phyloP scores from a whole-genome alignment of 768 basidiomycete species.

The Cystobasidium onofrii region DNA sequence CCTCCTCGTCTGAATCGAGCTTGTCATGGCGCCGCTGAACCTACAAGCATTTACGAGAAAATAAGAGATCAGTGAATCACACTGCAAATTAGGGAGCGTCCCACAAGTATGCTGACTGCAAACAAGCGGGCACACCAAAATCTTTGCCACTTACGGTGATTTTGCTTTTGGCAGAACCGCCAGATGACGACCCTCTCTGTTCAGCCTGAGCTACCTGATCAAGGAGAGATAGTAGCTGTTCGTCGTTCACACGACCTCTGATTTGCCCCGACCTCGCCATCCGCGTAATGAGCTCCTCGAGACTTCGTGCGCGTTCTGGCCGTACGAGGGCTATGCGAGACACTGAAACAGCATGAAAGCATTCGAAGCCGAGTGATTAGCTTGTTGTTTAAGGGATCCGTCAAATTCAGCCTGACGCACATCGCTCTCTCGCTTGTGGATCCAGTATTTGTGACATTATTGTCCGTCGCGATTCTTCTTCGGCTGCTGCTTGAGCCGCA shows the following conservation, averaged over 20 bases:
- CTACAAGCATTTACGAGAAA: no score
- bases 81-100: no score
- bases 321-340: slow-evolving; percentile 80
- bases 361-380: background rate
- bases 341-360: slow-evolving; percentile 51
- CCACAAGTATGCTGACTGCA: background rate
- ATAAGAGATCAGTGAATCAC: no score
- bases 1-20: slow-evolving; percentile 13
- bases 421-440: slow-evolving; percentile 66
- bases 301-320: slow-evolving; percentile 67
- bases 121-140: no score
- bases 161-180: slow-evolving; percentile 7
- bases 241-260: slow-evolving; percentile 65
- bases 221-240: slow-evolving; percentile 72
- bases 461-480: slow-evolving; percentile 65
- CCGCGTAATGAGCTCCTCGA: slow-evolving; percentile 66
- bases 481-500: slow-evolving; percentile 52
- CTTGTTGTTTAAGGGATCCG: background rate
- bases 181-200: background rate
- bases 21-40: slow-evolving; percentile 29
- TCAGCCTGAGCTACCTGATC: slow-evolving; percentile 58
- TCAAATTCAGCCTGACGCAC: slow-evolving; percentile 48
- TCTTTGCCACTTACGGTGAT: slow-evolving; percentile 18
- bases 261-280: slow-evolving; percentile 81
- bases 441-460: slow-evolving; percentile 71